Base-by-base conservation (phyloP, 805 yeast genomes). In the Yarrowia osloensis region DNA sequence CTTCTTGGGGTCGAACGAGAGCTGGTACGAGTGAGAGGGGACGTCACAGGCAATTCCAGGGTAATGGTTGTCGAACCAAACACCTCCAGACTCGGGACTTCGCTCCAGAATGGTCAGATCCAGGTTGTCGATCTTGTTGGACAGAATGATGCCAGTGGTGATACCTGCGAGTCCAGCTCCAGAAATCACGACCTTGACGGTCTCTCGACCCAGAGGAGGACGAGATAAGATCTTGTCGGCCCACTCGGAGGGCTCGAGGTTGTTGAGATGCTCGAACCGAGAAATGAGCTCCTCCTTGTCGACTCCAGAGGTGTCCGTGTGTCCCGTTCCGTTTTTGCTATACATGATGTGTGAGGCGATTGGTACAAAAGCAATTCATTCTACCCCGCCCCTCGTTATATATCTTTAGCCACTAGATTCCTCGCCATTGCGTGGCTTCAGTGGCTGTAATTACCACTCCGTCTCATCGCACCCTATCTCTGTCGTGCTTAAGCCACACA, bases 31-130 rank as follows among this genome's bases (percentile, higher is more conserved):
- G 65, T 74, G 77, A 7, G 77, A 68, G 6, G 77, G 73, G 13
- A 73, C 66, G 50, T 71, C 73, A 28, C 74, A 70, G 33, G 67
- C 44, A 6, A 71, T 71, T 12, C 76, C 76, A 11, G 75, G 75
- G 46, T 73, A 73, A 24, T 47, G 66, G 63, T 71, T 69, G 24
- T 67, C 71, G 47, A 37, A 70, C 76, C 76, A 74, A 12, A 73
- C 73, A 0, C 76, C 76, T 3, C 76, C 72, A 22, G 75, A 47
- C 21, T 69, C 76, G 4, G 73, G 69, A 54, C 74, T 74, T 67
- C 72, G 72, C 62, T 74, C 77, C 63, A 57, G 22, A 8, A 57
- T 40, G 21, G 65, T 57, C 28, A 62, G 44, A 15, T 62, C 65
- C 6, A 62, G 13, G 19, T 62, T 52, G n/a, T 46, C 63, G 11